Percentiles rank a stretch among this genome's conserved stretches.
phyloP scores from a whole-genome alignment of 768 basidiomycete genomes.

The Coprinellus micaceus region DNA sequence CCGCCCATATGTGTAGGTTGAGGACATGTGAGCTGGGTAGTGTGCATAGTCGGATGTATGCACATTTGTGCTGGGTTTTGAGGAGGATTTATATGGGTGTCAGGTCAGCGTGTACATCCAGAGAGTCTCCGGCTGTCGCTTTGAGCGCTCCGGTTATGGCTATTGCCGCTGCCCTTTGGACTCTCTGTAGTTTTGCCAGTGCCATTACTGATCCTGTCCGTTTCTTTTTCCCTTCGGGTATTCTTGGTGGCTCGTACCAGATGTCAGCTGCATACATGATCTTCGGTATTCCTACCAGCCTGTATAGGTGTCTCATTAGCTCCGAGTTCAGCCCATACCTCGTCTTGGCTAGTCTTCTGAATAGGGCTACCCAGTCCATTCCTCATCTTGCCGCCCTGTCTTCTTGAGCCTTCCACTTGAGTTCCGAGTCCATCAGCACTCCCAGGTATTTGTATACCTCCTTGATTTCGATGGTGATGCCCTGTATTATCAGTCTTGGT shows the following conservation, averaged over 20 bases:
- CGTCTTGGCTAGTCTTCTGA: constrained; percentile 13
- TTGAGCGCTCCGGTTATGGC: constrained; percentile 22
- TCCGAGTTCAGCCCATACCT: constrained; percentile 13
- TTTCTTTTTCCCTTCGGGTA: neutral
- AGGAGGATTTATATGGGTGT: constrained; percentile 13
- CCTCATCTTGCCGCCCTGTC: constrained; percentile 11
- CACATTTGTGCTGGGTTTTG: constrained; percentile 9
- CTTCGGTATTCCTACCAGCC: constrained; percentile 21
- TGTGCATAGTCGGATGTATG: constrained; percentile 13
- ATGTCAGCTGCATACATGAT: constrained; percentile 23
- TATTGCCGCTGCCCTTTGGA: constrained; percentile 17
- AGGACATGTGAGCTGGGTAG: constrained; percentile 15
- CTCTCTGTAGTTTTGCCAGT: constrained; percentile 9
- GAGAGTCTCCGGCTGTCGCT: constrained; percentile 14
- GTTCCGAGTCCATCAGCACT: constrained; percentile 19
- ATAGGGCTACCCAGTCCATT: constrained; percentile 11
- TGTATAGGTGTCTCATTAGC: constrained; percentile 21
- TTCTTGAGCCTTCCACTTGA: constrained; percentile 13
- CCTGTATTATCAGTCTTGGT: constrained; percentile 6
- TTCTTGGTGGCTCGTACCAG: constrained; percentile 19
- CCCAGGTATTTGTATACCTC: constrained; percentile 24
- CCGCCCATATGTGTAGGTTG: constrained; percentile 1
- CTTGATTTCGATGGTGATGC: constrained; percentile 11
- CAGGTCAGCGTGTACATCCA: constrained; percentile 17
- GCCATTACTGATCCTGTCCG: constrained; percentile 12